Evolutionary conservation across 768 basidiomycete species (phyloP).

Genomic region (Dacryopinax primogenitus): DNA sequence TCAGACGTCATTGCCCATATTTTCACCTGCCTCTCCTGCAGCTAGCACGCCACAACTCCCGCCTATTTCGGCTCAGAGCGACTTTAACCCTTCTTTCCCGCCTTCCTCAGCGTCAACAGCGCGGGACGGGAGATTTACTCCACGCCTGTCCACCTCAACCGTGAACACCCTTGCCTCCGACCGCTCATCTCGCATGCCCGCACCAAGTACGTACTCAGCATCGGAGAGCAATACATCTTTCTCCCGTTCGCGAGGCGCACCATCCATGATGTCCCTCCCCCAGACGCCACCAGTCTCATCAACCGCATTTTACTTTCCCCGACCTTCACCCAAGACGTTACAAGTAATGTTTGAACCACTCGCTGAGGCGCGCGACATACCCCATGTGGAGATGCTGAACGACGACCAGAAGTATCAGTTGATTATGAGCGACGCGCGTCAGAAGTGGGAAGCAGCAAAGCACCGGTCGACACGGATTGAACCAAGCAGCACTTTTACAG

Average conservation of each 20-base stretch:
- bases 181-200: not conserved
- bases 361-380: slow-evolving; percentile 46
- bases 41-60: slow-evolving; percentile 10
- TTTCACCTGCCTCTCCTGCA: slow-evolving; percentile 8
- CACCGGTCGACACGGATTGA: slow-evolving; percentile 42
- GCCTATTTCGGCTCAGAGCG: slow-evolving; percentile 9
- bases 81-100: not conserved
- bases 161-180: slow-evolving; percentile 3
- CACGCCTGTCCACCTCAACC: not conserved
- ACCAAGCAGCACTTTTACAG: slow-evolving; percentile 9
- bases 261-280: not conserved
- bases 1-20: slow-evolving; percentile 12
- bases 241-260: slow-evolving; percentile 10
- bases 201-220: not conserved
- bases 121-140: not conserved
- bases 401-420: slow-evolving; percentile 88
- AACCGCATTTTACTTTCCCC: slow-evolving; percentile 55
- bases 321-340: slow-evolving; percentile 66
- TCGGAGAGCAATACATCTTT: slow-evolving; percentile 8
- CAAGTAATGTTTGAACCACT: slow-evolving; percentile 70
- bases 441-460: slow-evolving; percentile 63
- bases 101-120: not conserved
- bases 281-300: slow-evolving; percentile 4
- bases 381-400: slow-evolving; percentile 42
- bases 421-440: slow-evolving; percentile 68